These are phyloP conservation scores for Erythrobasidium yunnanense DNA, from an alignment of 768 basidiomycete genomes.

Conservation along the genomic window DNA sequence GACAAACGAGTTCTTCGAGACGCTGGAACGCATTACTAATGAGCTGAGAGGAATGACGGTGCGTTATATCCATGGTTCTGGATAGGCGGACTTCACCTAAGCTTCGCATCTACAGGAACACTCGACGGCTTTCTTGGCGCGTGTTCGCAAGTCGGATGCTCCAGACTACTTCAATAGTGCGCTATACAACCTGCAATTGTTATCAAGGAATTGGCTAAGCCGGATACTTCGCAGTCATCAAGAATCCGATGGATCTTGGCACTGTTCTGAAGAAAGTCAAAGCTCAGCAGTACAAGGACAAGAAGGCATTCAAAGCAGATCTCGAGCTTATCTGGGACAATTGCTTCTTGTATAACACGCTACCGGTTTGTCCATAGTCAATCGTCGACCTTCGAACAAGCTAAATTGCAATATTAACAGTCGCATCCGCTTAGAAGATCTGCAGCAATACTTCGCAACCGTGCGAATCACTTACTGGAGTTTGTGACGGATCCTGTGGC, in stretches of 20 bases:
- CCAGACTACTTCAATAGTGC: constrained; percentile 90
- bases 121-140: constrained; percentile 84
- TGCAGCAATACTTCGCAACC: constrained; percentile 66
- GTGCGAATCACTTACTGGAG: constrained; percentile 73
- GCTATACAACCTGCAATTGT: too few species aligned
- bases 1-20: constrained; percentile 83
- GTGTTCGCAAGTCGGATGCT: constrained; percentile 76
- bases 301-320: constrained; percentile 85
- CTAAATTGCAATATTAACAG: constrained; percentile 45
- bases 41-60: constrained; percentile 61
- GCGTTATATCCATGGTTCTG: constrained; percentile 54
- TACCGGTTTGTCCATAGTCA: constrained; percentile 52
- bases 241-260: constrained; percentile 87
- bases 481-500: constrained; percentile 73
- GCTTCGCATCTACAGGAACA: constrained; percentile 64
- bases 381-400: constrained; percentile 25
- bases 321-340: constrained; percentile 95
- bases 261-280: constrained; percentile 92
- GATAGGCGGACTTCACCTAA: constrained; percentile 38
- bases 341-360: constrained; percentile 81
- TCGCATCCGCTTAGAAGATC: constrained; percentile 76
- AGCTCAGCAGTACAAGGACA: constrained; percentile 66
- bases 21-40: constrained; percentile 70
- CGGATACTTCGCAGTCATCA: constrained; percentile 85
- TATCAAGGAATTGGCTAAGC: neutral